Evolutionary conservation across 257 asterid species (phyloP).

Genomic region (Jacaranda copaia): DNA sequence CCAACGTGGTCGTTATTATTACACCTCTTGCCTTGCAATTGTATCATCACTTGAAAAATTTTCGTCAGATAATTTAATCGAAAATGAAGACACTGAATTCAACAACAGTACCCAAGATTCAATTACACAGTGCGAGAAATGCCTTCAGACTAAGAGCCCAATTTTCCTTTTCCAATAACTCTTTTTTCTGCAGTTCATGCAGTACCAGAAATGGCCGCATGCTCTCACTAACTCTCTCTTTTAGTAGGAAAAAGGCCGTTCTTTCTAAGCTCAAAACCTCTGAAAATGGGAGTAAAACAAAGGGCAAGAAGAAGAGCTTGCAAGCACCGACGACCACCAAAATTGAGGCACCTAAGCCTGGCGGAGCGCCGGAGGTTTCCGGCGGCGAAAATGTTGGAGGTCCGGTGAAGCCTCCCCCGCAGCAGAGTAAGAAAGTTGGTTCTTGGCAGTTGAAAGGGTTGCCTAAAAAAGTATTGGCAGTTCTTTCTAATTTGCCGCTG

Average conservation of each 20-base stretch:
- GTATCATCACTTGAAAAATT: neutral
- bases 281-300: conserved; percentile 29
- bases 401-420: conserved; percentile 37
- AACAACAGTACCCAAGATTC: conserved; percentile 21
- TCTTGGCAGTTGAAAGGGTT: conserved; percentile 49
- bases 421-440: conserved; percentile 44
- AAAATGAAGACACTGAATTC: conserved; percentile 42
- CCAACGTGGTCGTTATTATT: conserved; percentile 26
- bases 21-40: conserved; percentile 23
- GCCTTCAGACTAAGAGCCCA: conserved; percentile 38
- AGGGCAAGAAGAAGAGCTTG: conserved; percentile 41
- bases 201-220: conserved; percentile 39
- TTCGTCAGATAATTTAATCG: conserved; percentile 14
- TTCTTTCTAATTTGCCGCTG: conserved; percentile 78
- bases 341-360: conserved; percentile 66
- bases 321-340: conserved; percentile 37
- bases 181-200: conserved; percentile 36
- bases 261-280: conserved; percentile 59
- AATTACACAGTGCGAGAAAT: conserved; percentile 9
- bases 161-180: conserved; percentile 35
- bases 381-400: conserved; percentile 48
- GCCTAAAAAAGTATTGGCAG: conserved; percentile 57
- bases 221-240: conserved; percentile 37
- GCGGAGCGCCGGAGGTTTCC: conserved; percentile 66
- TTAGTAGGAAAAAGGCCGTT: conserved; percentile 33